A percentile compares a stretch with the other conserved stretches of the same genome.
Conservation (phyloP, 2,329 filamentous ascomycete genomes). For the Diaporthe eres region DNA sequence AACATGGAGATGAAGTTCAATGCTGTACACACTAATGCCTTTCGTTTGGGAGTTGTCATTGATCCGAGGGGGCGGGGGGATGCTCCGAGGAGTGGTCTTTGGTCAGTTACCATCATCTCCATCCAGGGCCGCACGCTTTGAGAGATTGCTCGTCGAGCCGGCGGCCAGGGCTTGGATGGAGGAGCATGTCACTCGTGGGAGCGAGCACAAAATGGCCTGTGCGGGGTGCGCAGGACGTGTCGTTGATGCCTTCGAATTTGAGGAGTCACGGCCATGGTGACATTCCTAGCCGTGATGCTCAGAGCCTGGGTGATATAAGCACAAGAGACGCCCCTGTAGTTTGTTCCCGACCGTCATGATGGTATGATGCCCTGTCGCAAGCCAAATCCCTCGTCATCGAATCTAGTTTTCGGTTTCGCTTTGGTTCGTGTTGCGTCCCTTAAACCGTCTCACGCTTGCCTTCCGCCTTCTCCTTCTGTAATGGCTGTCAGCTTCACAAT, state of each 20-base stretch:
- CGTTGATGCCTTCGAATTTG: conserved; percentile 41
- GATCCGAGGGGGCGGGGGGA: not conserved
- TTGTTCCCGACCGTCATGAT: conserved; percentile 40
- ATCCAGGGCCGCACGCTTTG: conserved; percentile 9
- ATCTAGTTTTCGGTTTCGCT: conserved; percentile 45
- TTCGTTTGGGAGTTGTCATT: conserved; percentile 42
- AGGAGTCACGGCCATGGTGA: conserved; percentile 36
- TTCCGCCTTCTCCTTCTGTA: conserved; percentile 96
- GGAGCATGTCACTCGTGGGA: conserved; percentile 40
- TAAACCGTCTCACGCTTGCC: conserved; percentile 93
- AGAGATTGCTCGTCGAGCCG: conserved; percentile 18
- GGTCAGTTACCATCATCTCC: conserved; percentile 15
- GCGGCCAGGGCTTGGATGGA: conserved; percentile 8
- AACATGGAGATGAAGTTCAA: conserved; percentile 64
- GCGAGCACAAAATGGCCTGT: conserved; percentile 1
- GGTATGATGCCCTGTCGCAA: conserved; percentile 35
- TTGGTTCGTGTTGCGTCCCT: conserved; percentile 44
- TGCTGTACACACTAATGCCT: conserved; percentile 75
- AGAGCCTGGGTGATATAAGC: conserved; percentile 35
- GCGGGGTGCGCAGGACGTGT: conserved; percentile 19
- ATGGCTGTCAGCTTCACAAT: conserved; percentile 35
- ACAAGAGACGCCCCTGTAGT: conserved; percentile 41
- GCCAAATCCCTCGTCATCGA: conserved; percentile 39
- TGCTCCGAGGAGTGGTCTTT: not conserved
- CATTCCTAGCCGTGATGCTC: conserved; percentile 37